Evolutionary conservation across 129 eudicot species (phyloP).

Genomic region (Helichrysum umbraculigerum): DNA sequence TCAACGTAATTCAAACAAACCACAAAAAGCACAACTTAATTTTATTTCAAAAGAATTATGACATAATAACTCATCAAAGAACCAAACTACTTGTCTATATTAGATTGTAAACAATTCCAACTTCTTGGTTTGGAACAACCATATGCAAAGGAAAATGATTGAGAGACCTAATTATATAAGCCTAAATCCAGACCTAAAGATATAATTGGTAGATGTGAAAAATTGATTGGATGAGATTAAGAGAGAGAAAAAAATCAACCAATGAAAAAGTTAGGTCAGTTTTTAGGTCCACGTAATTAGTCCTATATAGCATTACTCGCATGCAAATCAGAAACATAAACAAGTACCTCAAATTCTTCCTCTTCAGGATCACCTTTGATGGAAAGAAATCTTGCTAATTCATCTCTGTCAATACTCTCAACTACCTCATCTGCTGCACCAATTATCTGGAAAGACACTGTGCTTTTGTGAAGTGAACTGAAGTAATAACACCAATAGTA

Average conservation of each 20-base stretch:
- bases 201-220: no score
- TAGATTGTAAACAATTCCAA: background rate
- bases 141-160: no score
- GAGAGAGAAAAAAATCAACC: no score
- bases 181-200: no score
- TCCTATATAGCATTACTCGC: no score
- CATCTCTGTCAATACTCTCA: slow-evolving; percentile 79
- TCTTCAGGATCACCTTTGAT: slow-evolving; percentile 85
- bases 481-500: background rate
- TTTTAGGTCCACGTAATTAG: no score
- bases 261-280: no score
- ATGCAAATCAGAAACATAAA: slow-evolving; percentile 18
- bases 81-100: background rate
- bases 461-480: background rate
- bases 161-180: no score
- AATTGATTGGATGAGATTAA: no score
- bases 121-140: background rate
- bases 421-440: slow-evolving; percentile 79
- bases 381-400: slow-evolving; percentile 70
- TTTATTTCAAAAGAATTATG: background rate
- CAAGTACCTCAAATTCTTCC: slow-evolving; percentile 74
- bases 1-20: background rate
- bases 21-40: background rate
- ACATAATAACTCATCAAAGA: background rate
- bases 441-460: slow-evolving; percentile 49